Percentiles rank a stretch among this genome's conserved stretches.
These are phyloP conservation scores for Suhomyces faveliae DNA, from an alignment of 805 yeast species.

Conservation along the genomic window DNA sequence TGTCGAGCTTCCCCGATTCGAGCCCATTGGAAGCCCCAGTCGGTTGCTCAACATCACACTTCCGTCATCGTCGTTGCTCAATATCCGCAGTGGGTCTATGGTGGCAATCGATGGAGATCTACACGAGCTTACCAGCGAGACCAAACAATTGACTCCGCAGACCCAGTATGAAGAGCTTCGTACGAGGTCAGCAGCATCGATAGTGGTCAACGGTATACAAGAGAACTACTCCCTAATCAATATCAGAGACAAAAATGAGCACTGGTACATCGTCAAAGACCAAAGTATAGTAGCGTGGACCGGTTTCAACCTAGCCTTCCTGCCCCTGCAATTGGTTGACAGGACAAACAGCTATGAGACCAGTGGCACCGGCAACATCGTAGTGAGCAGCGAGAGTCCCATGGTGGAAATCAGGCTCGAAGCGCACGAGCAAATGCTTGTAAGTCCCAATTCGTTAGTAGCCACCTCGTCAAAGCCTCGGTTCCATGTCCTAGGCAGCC, in stretches of 20 bases:
- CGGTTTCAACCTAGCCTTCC: slow-evolving; percentile 34
- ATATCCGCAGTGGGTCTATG: slow-evolving; percentile 37
- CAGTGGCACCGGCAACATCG: slow-evolving; percentile 40
- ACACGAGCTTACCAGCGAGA: slow-evolving; percentile 19
- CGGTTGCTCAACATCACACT: slow-evolving; percentile 42
- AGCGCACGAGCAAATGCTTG: slow-evolving; percentile 36
- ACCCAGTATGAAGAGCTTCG: slow-evolving; percentile 33
- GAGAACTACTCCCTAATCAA: slow-evolving; percentile 37
- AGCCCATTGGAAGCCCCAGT: slow-evolving; percentile 39
- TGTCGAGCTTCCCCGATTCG: slow-evolving; percentile 42
- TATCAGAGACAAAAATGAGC: slow-evolving; percentile 19
- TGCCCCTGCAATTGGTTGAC: slow-evolving; percentile 14
- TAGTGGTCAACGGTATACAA: slow-evolving; percentile 35
- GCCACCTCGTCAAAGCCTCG: slow-evolving; percentile 21
- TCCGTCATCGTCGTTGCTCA: slow-evolving; percentile 41
- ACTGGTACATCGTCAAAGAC: slow-evolving; percentile 43
- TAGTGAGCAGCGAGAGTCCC: slow-evolving; percentile 40
- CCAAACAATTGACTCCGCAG: slow-evolving; percentile 7
- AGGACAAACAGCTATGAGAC: slow-evolving; percentile 27
- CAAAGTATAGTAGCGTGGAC: slow-evolving; percentile 47
- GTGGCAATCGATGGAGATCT: slow-evolving; percentile 47
- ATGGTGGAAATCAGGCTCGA: slow-evolving; percentile 34
- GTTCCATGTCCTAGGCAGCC: slow-evolving; percentile 2
- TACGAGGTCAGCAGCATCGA: slow-evolving; percentile 27
- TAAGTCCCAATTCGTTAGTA: slow-evolving; percentile 40